Evolutionary conservation across 2,329 filamentous ascomycete species (phyloP).

Genomic region (Phaeosphaeria sp.): DNA sequence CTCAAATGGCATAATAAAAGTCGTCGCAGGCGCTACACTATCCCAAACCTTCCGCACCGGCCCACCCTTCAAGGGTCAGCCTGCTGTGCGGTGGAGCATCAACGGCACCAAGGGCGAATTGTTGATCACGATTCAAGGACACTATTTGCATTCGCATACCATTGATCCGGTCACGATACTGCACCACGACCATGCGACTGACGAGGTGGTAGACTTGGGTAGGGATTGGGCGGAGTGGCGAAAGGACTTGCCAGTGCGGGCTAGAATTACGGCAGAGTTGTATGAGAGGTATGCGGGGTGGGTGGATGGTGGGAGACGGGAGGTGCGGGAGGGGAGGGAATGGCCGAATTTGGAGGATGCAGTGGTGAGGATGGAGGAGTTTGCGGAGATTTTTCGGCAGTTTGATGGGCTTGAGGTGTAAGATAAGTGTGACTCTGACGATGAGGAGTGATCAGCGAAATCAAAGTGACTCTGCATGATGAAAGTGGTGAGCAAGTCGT

Average conservation of each 20-base stretch:
- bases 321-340: constrained; percentile 14
- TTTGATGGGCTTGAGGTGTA: too few species aligned
- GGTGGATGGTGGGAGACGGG: constrained; percentile 19
- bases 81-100: constrained; percentile 20
- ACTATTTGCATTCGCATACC: constrained; percentile 30
- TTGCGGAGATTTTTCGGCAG: constrained; percentile 20
- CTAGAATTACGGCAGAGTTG: constrained; percentile 24
- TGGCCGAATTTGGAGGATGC: constrained; percentile 54
- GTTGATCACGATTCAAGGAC: constrained; percentile 52
- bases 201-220: constrained; percentile 39
- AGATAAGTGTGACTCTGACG: too few species aligned
- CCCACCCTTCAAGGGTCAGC: constrained; percentile 19
- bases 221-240: constrained; percentile 53
- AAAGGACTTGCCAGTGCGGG: constrained; percentile 28
- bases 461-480: too few species aligned
- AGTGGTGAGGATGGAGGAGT: constrained; percentile 56
- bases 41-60: constrained; percentile 19
- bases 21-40: constrained; percentile 18
- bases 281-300: constrained; percentile 41
- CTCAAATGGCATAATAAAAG: not conserved
- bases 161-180: constrained; percentile 24
- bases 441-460: too few species aligned
- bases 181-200: constrained; percentile 33
- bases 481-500: too few species aligned
- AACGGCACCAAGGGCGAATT: constrained; percentile 26